Evolutionary conservation across 129 eudicot species (phyloP).

Genomic region (Mikania micrantha): DNA sequence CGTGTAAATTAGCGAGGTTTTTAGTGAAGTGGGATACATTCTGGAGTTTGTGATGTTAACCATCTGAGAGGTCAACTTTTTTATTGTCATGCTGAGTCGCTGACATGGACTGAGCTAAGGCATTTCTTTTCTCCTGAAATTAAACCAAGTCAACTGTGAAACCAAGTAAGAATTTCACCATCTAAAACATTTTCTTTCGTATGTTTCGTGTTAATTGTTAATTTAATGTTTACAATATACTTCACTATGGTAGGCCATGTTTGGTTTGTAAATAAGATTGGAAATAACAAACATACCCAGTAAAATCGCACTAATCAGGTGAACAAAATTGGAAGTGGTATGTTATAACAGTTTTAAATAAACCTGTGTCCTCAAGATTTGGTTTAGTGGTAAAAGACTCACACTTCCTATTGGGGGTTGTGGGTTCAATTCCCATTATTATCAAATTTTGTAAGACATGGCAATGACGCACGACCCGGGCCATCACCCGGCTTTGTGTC

Average conservation of each 20-base stretch:
- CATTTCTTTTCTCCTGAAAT: slow-evolving; percentile 8
- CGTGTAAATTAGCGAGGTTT: not conserved
- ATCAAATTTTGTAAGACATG: no score
- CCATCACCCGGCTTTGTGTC: no score
- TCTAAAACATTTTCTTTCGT: not conserved
- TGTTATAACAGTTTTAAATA: not conserved
- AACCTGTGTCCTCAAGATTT: no score
- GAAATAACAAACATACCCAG: no score
- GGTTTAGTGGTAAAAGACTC: no score
- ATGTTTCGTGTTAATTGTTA: not conserved
- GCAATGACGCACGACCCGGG: no score
- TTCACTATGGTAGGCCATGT: not conserved
- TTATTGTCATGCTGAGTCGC: not conserved
- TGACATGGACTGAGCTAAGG: not conserved
- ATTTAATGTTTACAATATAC: not conserved
- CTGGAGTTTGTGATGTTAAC: slow-evolving; percentile 10
- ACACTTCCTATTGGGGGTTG: no score
- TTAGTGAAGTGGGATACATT: not conserved
- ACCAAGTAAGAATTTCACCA: slow-evolving; percentile 18
- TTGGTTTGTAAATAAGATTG: not conserved
- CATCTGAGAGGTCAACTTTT: not conserved
- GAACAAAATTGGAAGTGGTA: no score
- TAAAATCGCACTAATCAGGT: no score
- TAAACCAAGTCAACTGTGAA: not conserved
- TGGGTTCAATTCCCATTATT: no score